Evolutionary conservation across 2,329 filamentous ascomycete genomes (phyloP).

Genomic region (Zasmidium cellare): DNA sequence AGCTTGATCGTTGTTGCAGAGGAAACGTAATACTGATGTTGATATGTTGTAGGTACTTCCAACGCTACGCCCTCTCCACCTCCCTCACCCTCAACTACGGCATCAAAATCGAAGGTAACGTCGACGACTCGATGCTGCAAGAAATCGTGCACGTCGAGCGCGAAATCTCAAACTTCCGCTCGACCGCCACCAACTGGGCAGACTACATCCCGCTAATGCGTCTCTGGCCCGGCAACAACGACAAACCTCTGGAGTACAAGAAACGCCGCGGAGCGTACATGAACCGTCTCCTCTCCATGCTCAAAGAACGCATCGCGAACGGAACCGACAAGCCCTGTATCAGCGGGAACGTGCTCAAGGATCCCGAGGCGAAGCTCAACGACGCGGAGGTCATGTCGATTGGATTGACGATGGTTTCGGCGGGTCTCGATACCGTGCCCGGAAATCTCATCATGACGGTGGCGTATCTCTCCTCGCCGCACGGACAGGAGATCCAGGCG

Average conservation of each 20-base stretch:
- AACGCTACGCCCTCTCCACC: slow-evolving; percentile 74
- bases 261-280: slow-evolving; percentile 68
- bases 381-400: slow-evolving; percentile 76
- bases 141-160: slow-evolving; percentile 77
- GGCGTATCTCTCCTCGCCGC: slow-evolving; percentile 67
- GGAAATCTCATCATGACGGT: slow-evolving; percentile 79
- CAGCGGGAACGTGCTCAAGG: slow-evolving; percentile 68
- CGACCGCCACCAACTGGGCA: slow-evolving; percentile 75
- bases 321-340: slow-evolving; percentile 69
- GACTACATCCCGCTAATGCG: slow-evolving; percentile 79
- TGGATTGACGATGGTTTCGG: slow-evolving; percentile 78
- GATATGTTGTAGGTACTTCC: slow-evolving; percentile 56
- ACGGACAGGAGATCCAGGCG: slow-evolving; percentile 69
- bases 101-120: slow-evolving; percentile 69
- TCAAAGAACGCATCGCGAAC: slow-evolving; percentile 62
- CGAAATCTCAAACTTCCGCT: slow-evolving; percentile 72
- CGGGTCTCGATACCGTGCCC: slow-evolving; percentile 78
- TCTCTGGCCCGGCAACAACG: slow-evolving; percentile 62
- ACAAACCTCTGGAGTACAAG: slow-evolving; percentile 64
- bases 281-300: slow-evolving; percentile 57
- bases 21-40: too few relatives aligned
- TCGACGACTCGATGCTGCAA: slow-evolving; percentile 65
- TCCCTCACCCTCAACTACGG: slow-evolving; percentile 79
- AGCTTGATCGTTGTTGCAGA: too few relatives aligned
- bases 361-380: slow-evolving; percentile 68